Conservation (phyloP, 306 rosid genomes). For the Macrotyloma uniflorum region DNA sequence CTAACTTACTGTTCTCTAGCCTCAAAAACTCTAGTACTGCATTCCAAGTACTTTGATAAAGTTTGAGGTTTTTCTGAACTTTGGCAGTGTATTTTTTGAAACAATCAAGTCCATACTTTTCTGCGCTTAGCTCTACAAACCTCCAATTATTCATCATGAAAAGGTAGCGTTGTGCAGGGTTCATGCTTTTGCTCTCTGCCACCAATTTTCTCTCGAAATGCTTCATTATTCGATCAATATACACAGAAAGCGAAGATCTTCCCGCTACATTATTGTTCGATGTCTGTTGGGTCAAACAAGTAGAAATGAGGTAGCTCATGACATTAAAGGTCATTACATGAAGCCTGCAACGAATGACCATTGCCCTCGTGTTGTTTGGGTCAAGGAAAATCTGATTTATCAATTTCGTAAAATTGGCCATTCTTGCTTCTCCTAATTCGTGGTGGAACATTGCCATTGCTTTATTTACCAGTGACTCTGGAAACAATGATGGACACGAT, state of each 20-base stretch:
- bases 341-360: background rate
- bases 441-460: background rate
- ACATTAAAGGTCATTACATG: background rate
- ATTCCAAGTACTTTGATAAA: conserved; percentile 69
- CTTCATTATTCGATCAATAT: conserved; percentile 63
- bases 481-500: conserved; percentile 51
- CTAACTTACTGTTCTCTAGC: conserved; percentile 47
- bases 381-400: conserved; percentile 42
- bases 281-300: background rate
- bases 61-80: conserved; percentile 48
- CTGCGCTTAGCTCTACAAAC: conserved; percentile 41
- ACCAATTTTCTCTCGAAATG: conserved; percentile 58
- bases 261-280: conserved; percentile 36
- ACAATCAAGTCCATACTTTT: conserved; percentile 56
- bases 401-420: background rate
- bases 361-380: background rate
- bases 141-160: conserved; percentile 74
- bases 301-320: background rate
- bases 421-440: background rate
- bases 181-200: conserved; percentile 36
- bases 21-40: conserved; percentile 57
- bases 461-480: conserved; percentile 36
- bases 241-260: conserved; percentile 35
- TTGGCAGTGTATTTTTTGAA: conserved; percentile 51
- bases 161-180: conserved; percentile 51